Evolutionary conservation across 257 asterid species (phyloP), one percentile per base, ranked within the genome.

Genomic region (Prunella vulgaris): DNA sequence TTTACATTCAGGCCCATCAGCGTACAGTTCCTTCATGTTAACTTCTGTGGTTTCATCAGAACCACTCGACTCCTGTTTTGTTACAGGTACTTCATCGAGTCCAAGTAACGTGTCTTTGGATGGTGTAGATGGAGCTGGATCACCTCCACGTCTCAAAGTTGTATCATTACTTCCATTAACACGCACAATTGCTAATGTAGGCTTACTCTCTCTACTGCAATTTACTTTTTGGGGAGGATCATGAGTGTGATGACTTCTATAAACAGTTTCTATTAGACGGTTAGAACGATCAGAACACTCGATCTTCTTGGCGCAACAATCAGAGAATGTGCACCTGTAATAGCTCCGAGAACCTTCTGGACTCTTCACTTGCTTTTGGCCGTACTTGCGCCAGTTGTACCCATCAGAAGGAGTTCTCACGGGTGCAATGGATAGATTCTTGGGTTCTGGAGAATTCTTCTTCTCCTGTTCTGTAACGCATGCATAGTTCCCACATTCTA

Each of bases 341-440:
- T 90, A 92, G 84, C 98, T 92, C 56, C 97, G 87, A 73, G 91
- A 88, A 72, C 98, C 98, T 81, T 84, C 90, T 49, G 97, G 98
- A 83, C 91, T 86, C 89, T 90, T 92, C 71, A 92, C 97, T 86
- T 87, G 96, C 90, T 92, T 92, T 71, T 92, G 96, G 74, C 97
- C 98, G 77, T 92, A 92, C 84, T 92, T 92, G 74, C 97, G 87
- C 98, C 97, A 92, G 77, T 92, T 92, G 83, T 81, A 92, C 77
- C 98, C 98, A 77, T 92, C 98, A 57, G 81, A 74, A 56, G 88
- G 83, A 54, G 77, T 80, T 79, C 75, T 88, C 20, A 75, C 63
- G 74, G 89, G 82, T 65, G 72, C 44, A 13, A 73, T 25, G 42
- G 91, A 67, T 32, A 79, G 69, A 60, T 75, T 72, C 67, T 82